Evolutionary conservation across 768 basidiomycete genomes (phyloP), one percentile per base, ranked within the genome.

Genomic region (Ephemerocybe angulata): DNA sequence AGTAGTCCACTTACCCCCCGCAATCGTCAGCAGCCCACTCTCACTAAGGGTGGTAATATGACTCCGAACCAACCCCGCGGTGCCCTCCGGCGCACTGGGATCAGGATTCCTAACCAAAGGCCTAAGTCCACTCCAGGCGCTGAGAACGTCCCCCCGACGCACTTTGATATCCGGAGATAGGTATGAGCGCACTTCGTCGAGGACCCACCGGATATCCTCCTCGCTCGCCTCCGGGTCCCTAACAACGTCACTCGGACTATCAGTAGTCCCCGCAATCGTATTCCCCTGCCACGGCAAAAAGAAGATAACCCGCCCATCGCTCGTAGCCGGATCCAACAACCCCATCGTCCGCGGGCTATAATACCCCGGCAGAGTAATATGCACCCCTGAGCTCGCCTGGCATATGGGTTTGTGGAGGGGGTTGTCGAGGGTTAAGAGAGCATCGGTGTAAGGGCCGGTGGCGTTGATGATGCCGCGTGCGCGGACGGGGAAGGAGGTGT

Each of bases 241-340:
- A 13, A 79, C 77, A 51, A 96, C 88, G 1, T 72, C 65, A 2
- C 88, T 85, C 0, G 88, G 87, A 0, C 89, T 80, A 68, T 99
- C 96, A 7, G 96, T 99, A 2, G 97, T 98, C 24, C 96, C 96
- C 1, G 96, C 96, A 58, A 99, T 94, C 37, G 94, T 94, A 74
- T 88, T 93, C 8, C 96, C 96, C 72, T 98, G 88, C 96, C 97
- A 99, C 0, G 96, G 96, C 10, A 99, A 82, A 82, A 99, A 97
- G 81, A 98, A 99, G 66, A 99, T 96, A 53, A 99, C 95, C 25
- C 96, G 88, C 0, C 96, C 96, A 60, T 99, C 96, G 0, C 90
- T 93, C 3, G 97, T 97, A 2, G 92, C 79, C 1, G 96, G 97
- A 69, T 98, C 97, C 42, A 98, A 80, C 4, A 98, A 81, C 41